Evolutionary conservation across 805 yeast species (phyloP).

Genomic region (Candida oleophila): DNA sequence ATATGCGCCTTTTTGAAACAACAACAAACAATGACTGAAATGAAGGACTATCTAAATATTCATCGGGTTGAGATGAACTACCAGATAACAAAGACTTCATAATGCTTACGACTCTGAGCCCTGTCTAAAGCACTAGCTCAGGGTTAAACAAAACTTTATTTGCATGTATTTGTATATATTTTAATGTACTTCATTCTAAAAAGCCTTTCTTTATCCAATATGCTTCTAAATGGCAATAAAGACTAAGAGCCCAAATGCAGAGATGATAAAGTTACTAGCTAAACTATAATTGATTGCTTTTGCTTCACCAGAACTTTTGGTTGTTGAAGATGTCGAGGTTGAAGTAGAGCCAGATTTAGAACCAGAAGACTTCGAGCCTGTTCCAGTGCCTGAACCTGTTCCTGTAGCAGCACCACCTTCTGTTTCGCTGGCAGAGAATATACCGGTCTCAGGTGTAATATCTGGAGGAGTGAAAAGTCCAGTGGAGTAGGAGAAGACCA

Average conservation of each 20-base stretch:
- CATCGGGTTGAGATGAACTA: too few species aligned
- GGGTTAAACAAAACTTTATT: too few species aligned
- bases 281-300: not conserved
- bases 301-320: not conserved
- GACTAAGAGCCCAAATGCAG: not conserved
- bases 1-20: too few species aligned
- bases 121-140: too few species aligned
- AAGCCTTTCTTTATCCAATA: too few species aligned
- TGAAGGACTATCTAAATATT: too few species aligned
- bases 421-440: not conserved
- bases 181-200: too few species aligned
- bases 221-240: not conserved
- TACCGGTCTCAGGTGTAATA: not conserved
- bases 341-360: not conserved
- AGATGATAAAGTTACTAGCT: not conserved
- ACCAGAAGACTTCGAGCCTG: not conserved
- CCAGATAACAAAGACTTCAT: too few species aligned
- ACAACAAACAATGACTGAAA: too few species aligned
- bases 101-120: too few species aligned
- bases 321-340: not conserved
- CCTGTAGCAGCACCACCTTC: not conserved
- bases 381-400: not conserved
- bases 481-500: not conserved
- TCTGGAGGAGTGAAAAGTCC: not conserved
- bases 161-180: too few species aligned